Base-by-base conservation (phyloP, 352 stramenopile genomes). In the Phytophthora constricta region DNA sequence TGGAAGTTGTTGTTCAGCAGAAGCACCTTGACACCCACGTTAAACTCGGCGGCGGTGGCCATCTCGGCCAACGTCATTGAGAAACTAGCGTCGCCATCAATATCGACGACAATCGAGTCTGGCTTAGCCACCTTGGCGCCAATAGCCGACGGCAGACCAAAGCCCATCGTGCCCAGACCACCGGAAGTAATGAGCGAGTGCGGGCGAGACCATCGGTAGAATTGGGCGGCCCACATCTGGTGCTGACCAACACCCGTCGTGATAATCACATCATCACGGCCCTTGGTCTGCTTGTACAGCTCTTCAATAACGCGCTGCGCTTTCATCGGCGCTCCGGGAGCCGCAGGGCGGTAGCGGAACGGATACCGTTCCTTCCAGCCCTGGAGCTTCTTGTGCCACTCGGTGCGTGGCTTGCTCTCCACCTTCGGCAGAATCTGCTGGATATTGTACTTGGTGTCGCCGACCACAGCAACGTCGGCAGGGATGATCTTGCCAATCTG, bases 61-160 rank as follows among this genome's bases (percentile, higher is more conserved):
- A 99, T 94, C 77, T 99, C 96, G 4, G 90, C 98, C 52, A 98
- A 93, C 58, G 95, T 98, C 96, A 99, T 99, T 68, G 96, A 97
- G 73, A 98, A 99, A 53, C 86, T 97, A 20, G 93, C 96, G 70
- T 99, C 96, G 25, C 96, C 96, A 69, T 99, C 96, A 68, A 99
- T 95, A 57, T 97, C 92, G 45, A 99, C 68, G 20, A 95, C 86
- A 27, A 92, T 68, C 28, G 70, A 71, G 62, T 97, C 87, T 0
- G 90, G 89, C 68, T 96, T 93, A 3, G 93, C 96, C 25, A 97
- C 86, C 78, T 99, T 98, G 46, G 94, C 94, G 49, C 96, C 96
- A 62, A 99, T 98, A 14, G 89, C 93, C 19, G 97, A 95, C 7
- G 95, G 95, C 14, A 98, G 79, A 43, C 94, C 92, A 63, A 97